Evolutionary conservation across 1,284 basidiomycete genomes (phyloP), one percentile per base, ranked within the genome.

Genomic region (Tilletia indica): DNA sequence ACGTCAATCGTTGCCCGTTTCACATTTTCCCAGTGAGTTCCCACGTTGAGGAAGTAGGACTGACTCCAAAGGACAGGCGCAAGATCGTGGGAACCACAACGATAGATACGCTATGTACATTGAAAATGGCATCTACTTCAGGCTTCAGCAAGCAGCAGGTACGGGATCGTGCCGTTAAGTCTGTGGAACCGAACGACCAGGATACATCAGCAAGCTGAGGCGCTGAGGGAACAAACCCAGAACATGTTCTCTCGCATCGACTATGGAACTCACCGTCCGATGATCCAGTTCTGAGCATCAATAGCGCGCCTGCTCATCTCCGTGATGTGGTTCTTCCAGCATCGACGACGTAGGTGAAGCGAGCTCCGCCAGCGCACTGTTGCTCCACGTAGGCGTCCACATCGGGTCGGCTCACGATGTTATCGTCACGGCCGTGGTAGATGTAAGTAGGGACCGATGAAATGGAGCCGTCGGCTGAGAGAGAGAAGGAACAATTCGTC

Each of bases 381-480:
- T 66, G 16, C 19, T 66, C 25, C 19, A 66, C 63, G 45, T 66
- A 66, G 63, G 16, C 38, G 39, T 66, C 63, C 19, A 66, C 63
- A 31, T 66, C 63, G 39, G 38, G 39, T 19, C 38, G 38, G n/a
- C 19, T n/a, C 14, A 66, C 45, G 4, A 66, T 66, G 19, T 11
- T 1, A 21, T 66, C 63, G 45, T 66, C 63, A 8, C 21, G 16
- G 51, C 51, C 66, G 66, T 68, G 66, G 66, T 48, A 68, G 14
- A 68, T 68, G 66, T 48, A 68, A 4, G 45, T 11, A 16, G 66
- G 66, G 31, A 68, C 45, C 14, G 39, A 2, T 19, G 66, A 25
- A 34, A 51, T 68, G 2, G 66, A 38, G 8, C 45, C 66, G 25
- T 42, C 49, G 11, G 4, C 66, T 25, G 8, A 54, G 8, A 19